Conservation (phyloP, 345 rosid genomes). For the Odontarrhena argentea region DNA sequence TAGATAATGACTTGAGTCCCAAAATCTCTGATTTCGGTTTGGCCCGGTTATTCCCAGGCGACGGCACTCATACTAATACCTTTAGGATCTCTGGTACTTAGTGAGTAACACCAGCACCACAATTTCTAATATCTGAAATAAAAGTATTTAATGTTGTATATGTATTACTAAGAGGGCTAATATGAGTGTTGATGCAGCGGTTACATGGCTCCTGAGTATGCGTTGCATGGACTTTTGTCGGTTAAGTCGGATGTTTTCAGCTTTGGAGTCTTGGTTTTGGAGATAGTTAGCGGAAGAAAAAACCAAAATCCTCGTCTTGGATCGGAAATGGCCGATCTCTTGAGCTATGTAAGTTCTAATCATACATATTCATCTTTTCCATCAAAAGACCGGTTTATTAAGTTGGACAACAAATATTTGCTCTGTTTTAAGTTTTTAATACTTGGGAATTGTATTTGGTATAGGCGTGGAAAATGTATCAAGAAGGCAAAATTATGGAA, state of each 20-base stretch:
- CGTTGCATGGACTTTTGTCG: slow-evolving; percentile 75
- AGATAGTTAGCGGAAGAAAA: slow-evolving; percentile 88
- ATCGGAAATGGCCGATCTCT: slow-evolving; percentile 63
- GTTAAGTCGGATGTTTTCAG: slow-evolving; percentile 88
- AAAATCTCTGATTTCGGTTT: slow-evolving; percentile 88
- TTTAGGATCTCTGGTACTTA: slow-evolving; percentile 76
- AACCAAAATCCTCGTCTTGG: slow-evolving; percentile 54
- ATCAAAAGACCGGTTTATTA: neutral
- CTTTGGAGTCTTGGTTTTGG: slow-evolving; percentile 78
- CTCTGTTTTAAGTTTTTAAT: no score
- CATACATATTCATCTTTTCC: neutral
- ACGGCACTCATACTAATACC: slow-evolving; percentile 76
- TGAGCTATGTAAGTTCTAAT: slow-evolving; percentile 69
- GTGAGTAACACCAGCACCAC: slow-evolving; percentile 55
- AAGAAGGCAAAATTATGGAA: slow-evolving; percentile 55
- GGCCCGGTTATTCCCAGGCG: slow-evolving; percentile 85
- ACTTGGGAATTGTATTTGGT: slow-evolving; percentile 15
- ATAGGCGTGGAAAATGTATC: slow-evolving; percentile 75
- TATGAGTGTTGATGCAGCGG: slow-evolving; percentile 58
- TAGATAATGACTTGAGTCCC: slow-evolving; percentile 67
- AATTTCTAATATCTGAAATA: neutral
- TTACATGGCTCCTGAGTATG: slow-evolving; percentile 97
- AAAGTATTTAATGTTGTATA: slow-evolving; percentile 2
- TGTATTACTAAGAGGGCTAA: neutral
- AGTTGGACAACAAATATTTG: no score